phyloP scores from a whole-genome alignment of 2,329 filamentous ascomycete species.

The Cercospora sojina region DNA sequence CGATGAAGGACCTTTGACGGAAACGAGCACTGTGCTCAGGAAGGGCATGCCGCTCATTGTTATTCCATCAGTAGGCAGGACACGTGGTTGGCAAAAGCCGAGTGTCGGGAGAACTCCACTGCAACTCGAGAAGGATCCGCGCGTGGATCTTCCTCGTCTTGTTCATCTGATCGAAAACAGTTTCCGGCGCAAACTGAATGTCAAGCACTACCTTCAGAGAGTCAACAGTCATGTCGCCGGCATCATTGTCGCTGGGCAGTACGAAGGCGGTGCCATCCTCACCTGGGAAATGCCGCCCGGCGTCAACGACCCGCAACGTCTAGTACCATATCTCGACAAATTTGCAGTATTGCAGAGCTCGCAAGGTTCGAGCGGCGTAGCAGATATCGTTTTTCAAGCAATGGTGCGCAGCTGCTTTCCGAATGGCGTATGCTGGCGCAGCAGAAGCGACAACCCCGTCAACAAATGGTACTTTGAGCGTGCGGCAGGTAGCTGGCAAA shows the following conservation, averaged over 20 bases:
- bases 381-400: conserved; percentile 92
- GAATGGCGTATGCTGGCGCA: conserved; percentile 86
- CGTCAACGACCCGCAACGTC: conserved; percentile 52
- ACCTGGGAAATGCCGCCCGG: conserved; percentile 81
- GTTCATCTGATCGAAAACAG: conserved; percentile 90
- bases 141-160: conserved; percentile 78
- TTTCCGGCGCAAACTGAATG: conserved; percentile 80
- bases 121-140: conserved; percentile 68
- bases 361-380: conserved; percentile 81
- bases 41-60: conserved; percentile 86
- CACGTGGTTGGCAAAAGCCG: conserved; percentile 67
- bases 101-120: conserved; percentile 60
- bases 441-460: conserved; percentile 85
- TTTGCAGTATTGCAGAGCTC: conserved; percentile 88
- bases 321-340: conserved; percentile 94
- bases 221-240: conserved; percentile 80
- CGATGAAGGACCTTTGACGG: conserved; percentile 35
- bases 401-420: conserved; percentile 92
- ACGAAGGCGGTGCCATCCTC: conserved; percentile 90
- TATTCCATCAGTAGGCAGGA: conserved; percentile 65
- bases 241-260: conserved; percentile 91
- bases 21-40: conserved; percentile 74
- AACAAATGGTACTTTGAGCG: conserved; percentile 99
- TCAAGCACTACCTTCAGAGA: conserved; percentile 77
- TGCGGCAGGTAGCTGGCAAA: conserved; percentile 76